Base-by-base conservation (phyloP, 2,329 filamentous ascomycete genomes). In the Colletotrichum spaethianum region DNA sequence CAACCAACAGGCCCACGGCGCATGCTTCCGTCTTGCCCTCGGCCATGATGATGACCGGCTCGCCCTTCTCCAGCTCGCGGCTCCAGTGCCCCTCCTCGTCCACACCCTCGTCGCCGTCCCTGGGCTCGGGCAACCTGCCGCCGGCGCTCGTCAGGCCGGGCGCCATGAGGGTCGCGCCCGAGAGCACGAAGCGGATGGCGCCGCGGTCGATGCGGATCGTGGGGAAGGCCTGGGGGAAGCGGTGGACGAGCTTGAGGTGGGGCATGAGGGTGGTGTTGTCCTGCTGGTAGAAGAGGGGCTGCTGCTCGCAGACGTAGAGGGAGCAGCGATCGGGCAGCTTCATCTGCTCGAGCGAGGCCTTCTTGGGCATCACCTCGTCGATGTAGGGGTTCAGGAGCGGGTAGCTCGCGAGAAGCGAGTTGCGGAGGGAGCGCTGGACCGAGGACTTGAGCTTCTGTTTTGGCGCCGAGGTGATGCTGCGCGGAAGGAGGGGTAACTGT, bases 371-470 rank as follows among this genome's bases (percentile, higher is more conserved):
- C 78, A 98, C 91, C 82, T 97, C 94, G 82, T 99, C 96, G 83
- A 98, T 97, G 84, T 94, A 90, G 0, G 94, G 93, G 76, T 91
- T 91, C 63, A 98, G 92, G 63, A 94, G 90, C 3, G 96, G 96
- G 84, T 97, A 98, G 64, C 93, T 93, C 71, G 94, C 88, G 75
- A 96, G 86, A 76, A 98, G 90, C 79, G 94, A 94, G 78, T 92
- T 88, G 77, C 96, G 94, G 78, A 99, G 92, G 75, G 87, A 90
- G 79, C 96, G 94, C 86, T 98, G 95, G 68, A 94, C 94, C 31
- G 95, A 98, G 75, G 96, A 98, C 86, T 98, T 99, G 83, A 98
- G 94, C 88, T 98, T 98, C 77, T 95, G 94, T 86, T 96, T 97
- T 68, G 94, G 92, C 76, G 93, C 91, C 33, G 92, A 85, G 78